phyloP scores from a whole-genome alignment of 2,329 filamentous ascomycete species.

The Penicillium sp. region DNA sequence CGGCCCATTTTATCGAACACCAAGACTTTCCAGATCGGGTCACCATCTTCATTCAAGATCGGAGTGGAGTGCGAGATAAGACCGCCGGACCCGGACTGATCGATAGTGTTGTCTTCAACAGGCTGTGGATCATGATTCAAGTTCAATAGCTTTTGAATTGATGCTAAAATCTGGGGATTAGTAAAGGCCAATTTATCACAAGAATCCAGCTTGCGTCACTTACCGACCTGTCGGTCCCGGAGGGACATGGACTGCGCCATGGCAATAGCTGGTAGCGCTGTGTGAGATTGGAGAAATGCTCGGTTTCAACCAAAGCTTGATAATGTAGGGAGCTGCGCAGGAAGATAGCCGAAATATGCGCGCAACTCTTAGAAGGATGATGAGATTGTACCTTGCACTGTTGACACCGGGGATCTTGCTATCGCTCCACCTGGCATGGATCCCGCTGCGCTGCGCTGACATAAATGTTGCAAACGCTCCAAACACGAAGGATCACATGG shows the following conservation, averaged over 20 bases:
- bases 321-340: constrained; percentile 17
- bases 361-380: constrained; percentile 3
- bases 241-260: constrained; percentile 61
- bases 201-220: constrained; percentile 29
- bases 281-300: constrained; percentile 15
- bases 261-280: constrained; percentile 25
- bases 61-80: constrained; percentile 68
- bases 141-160: constrained; percentile 93
- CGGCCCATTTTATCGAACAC: constrained; percentile 90
- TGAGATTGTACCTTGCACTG: constrained; percentile 5
- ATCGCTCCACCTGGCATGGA: constrained; percentile 34
- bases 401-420: constrained; percentile 14
- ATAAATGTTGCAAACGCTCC: constrained; percentile 20
- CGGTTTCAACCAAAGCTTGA: constrained; percentile 15
- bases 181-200: neutral
- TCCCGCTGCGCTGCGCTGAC: constrained; percentile 23
- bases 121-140: constrained; percentile 71
- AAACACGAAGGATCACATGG: constrained; percentile 28
- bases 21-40: constrained; percentile 95
- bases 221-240: constrained; percentile 71
- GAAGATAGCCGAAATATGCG: neutral
- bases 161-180: constrained; percentile 55
- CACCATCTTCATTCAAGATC: constrained; percentile 79
- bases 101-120: constrained; percentile 58
- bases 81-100: constrained; percentile 58